Evolutionary conservation across 257 asterid species (phyloP).

Genomic region (Pogostemon cablin): DNA sequence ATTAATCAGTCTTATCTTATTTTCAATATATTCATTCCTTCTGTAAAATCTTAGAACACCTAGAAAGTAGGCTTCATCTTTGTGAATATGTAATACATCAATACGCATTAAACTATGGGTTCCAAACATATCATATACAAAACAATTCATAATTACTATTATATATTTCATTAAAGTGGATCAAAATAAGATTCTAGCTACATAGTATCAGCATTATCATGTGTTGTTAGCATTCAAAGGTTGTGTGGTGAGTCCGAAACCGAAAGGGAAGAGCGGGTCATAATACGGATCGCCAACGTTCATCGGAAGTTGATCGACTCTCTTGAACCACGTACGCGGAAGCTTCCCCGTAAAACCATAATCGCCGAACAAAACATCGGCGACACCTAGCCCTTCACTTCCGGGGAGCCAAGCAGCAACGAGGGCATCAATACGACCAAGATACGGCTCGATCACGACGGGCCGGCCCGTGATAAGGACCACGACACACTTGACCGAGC

Average conservation of each 20-base stretch:
- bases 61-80: too few species aligned
- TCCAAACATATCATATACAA: too few species aligned
- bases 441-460: constrained; percentile 42
- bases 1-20: too few species aligned
- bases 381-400: constrained; percentile 50
- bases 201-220: too few species aligned
- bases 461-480: constrained; percentile 50
- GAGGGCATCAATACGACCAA: constrained; percentile 39
- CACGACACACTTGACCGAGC: constrained; percentile 43
- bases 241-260: constrained; percentile 34
- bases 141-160: too few species aligned
- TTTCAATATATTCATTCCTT: too few species aligned
- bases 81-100: too few species aligned
- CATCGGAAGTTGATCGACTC: constrained; percentile 52
- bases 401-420: constrained; percentile 58
- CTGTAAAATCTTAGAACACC: too few species aligned
- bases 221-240: neutral
- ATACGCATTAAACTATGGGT: too few species aligned
- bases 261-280: constrained; percentile 47
- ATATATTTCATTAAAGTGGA: too few species aligned
- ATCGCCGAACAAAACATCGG: constrained; percentile 46
- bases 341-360: constrained; percentile 45
- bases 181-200: too few species aligned
- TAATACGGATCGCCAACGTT: constrained; percentile 50
- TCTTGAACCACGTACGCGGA: constrained; percentile 49